Evolutionary conservation across 352 stramenopile genomes (phyloP).

Genomic region (Pythium brassicae): DNA sequence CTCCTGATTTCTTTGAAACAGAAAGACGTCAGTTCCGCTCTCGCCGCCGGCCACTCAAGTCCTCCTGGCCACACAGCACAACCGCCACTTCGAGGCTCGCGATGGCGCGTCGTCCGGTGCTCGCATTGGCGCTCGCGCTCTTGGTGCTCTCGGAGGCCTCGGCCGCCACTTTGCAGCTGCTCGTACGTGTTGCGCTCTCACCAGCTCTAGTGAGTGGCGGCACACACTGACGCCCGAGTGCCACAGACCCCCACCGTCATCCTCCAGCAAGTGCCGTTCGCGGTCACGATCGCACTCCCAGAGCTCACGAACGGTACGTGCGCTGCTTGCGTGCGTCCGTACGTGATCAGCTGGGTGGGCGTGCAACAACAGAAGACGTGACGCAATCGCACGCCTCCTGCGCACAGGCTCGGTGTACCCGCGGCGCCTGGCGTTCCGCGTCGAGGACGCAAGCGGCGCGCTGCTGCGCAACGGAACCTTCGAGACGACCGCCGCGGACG

Average conservation of each 20-base stretch:
- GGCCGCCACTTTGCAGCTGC: not conserved
- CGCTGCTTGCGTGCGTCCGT: too few species aligned
- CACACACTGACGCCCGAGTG: not conserved
- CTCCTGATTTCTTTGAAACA: not conserved
- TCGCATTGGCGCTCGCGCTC: not conserved
- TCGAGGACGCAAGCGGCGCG: slow-evolving; percentile 44
- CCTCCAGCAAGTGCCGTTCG: slow-evolving; percentile 63
- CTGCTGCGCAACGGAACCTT: slow-evolving; percentile 58
- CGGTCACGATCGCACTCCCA: slow-evolving; percentile 54
- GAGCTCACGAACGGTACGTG: slow-evolving; percentile 69
- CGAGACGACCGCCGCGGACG: slow-evolving; percentile 55
- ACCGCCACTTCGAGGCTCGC: too few species aligned
- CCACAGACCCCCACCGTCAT: slow-evolving; percentile 62
- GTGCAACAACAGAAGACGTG: too few species aligned
- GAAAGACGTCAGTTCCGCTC: too few species aligned
- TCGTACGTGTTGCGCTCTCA: not conserved
- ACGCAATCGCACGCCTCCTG: not conserved
- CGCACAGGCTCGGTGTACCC: slow-evolving; percentile 74
- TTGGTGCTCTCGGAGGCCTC: not conserved
- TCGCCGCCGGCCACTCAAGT: too few species aligned
- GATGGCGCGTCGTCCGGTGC: not conserved
- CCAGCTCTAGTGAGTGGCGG: not conserved
- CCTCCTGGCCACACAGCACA: too few species aligned
- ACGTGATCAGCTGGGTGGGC: too few species aligned
- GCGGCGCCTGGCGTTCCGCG: slow-evolving; percentile 41